Evolutionary conservation across 2,329 filamentous ascomycete genomes (phyloP).

Genomic region (Cladosporium velox): DNA sequence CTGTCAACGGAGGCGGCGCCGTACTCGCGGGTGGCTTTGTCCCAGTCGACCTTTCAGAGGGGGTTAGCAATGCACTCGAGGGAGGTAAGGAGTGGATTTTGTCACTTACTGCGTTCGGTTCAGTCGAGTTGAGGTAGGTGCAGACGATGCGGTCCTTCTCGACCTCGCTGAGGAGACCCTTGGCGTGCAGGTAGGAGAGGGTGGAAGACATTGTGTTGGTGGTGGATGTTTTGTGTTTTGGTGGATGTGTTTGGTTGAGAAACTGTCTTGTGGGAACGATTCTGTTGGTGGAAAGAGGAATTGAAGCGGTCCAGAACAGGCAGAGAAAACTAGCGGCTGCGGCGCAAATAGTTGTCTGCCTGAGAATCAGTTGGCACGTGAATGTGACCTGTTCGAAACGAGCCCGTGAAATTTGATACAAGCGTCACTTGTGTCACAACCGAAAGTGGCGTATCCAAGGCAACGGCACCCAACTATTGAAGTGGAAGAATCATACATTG

Average conservation of each 20-base stretch:
- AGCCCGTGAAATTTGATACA: neutral
- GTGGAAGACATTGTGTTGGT: conserved; percentile 29
- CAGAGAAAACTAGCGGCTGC: neutral
- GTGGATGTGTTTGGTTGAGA: no score
- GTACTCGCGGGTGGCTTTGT: conserved; percentile 32
- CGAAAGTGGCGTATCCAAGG: neutral
- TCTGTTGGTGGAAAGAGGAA: neutral
- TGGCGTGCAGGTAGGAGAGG: conserved; percentile 28
- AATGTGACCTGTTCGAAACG: conserved; percentile 10
- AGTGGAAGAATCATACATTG: neutral
- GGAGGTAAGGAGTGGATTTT: neutral
- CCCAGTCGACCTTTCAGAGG: conserved; percentile 32
- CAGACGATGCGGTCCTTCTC: conserved; percentile 37
- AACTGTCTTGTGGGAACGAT: no score
- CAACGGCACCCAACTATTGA: neutral
- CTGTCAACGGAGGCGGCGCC: conserved; percentile 30
- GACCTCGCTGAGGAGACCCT: conserved; percentile 28
- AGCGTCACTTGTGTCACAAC: neutral
- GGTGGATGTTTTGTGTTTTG: neutral
- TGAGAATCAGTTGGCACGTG: neutral
- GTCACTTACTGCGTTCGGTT: conserved; percentile 25
- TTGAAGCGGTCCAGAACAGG: no score
- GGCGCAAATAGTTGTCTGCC: neutral
- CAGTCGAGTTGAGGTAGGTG: conserved; percentile 30
- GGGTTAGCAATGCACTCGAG: neutral